A percentile compares a stretch with the other conserved stretches of the same genome.
Conservation (phyloP, 352 stramenopile genomes). For the Globisporangium polare region DNA sequence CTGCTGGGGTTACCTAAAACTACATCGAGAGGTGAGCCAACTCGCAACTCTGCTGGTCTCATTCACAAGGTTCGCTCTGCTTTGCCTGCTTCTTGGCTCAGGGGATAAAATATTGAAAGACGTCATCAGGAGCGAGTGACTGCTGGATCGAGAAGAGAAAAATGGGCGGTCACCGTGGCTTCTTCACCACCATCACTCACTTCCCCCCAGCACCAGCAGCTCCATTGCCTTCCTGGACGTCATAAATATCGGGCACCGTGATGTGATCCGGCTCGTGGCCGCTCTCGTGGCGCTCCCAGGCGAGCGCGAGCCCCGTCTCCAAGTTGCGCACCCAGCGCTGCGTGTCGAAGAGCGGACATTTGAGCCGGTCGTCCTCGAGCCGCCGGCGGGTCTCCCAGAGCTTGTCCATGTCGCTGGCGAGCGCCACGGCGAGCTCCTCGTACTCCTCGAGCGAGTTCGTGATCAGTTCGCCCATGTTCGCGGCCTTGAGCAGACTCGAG, state of each 20-base stretch:
- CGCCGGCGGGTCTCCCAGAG: constrained; percentile 71
- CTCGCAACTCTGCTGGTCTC: not conserved
- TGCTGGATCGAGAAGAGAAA: not conserved
- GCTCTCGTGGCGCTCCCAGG: constrained; percentile 72
- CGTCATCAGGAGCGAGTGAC: not conserved
- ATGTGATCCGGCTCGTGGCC: constrained; percentile 74
- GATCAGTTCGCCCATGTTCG: constrained; percentile 81
- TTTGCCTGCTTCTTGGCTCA: not conserved
- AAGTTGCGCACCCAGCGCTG: constrained; percentile 80
- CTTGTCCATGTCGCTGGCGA: constrained; percentile 85
- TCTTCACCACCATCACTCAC: not conserved
- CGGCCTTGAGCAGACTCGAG: constrained; percentile 78
- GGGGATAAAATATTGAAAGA: not conserved
- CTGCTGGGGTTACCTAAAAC: not conserved
- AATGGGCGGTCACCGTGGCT: not conserved
- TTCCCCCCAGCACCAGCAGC: not conserved
- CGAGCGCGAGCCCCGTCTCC: constrained; percentile 65
- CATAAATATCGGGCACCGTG: constrained; percentile 71
- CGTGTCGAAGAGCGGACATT: constrained; percentile 81
- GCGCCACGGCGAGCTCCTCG: constrained; percentile 86
- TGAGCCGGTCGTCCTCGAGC: constrained; percentile 62
- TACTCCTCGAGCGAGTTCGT: constrained; percentile 78
- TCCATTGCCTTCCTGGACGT: constrained; percentile 13
- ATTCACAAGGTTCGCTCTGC: not conserved
- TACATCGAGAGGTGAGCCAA: not conserved